Base-by-base conservation (phyloP, 345 rosid species). In the Dipteronia dyeriana region DNA sequence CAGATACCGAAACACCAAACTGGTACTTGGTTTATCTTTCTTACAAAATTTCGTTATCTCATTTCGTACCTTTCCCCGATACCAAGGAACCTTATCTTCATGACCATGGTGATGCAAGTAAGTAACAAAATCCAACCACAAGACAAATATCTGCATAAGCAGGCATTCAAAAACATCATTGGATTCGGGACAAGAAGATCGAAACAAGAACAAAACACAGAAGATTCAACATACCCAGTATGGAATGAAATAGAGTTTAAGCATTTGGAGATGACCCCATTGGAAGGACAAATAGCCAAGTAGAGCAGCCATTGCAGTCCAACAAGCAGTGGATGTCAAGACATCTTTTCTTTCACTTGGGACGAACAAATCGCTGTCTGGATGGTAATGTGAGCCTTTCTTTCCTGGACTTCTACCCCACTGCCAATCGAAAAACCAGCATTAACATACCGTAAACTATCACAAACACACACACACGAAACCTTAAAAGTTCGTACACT, bases 91-190 rank as follows among this genome's bases (percentile, higher is more conserved):
- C 77, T 89, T 95, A 70, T 83, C 88, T 19, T 89, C 93, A 29
- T 91, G 90, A 59, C 98, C 98, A 31, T 93, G 98, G 89, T 93
- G 97, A 75, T 95, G 97, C 73, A 95, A 68, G 82, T 91, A 95
- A 17, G 98, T 95, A 14, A 95, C 98, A 6, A 88, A 70, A 77
- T 95, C 98, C 84, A 95, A 81, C 98, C 98, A 93, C 79, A 86
- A 78, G 7, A 93, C 91, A 57, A 91, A 93, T 7, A 87, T 76
- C 98, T 95, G 82, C 68, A 78, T 0, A 9, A 31, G 25, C 68
- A 54, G 38, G 38, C 38, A 26, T 2, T 41, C 19, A 62, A 34
- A 34, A 34, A 4, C 38, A 34, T 34, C 4, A 23, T 20, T 43
- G 3, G 29, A 47, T 11, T 68, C 49, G 62, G 64, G 29, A 63